Base-by-base conservation (phyloP, 2,329 filamentous ascomycete species). In the Salinomyces thailandicus region DNA sequence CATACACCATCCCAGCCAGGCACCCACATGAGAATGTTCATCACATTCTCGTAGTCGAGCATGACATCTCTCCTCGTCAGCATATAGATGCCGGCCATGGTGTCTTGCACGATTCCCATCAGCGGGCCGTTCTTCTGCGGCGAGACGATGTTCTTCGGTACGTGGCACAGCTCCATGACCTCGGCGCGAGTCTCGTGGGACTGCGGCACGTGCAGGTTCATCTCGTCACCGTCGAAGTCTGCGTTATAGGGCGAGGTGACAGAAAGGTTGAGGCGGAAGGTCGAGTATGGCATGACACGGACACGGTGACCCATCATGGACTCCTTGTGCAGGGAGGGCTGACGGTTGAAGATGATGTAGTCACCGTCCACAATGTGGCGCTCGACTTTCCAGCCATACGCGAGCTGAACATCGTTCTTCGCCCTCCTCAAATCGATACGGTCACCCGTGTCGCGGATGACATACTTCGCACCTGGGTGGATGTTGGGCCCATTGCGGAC, bases 241-340 rank as follows among this genome's bases (percentile, higher is more conserved):
- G 91, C 91, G 67, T 99, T 99, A 71, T 99, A 99, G 0, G 91
- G 91, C 18, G 87, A 93, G 1, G 93, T 98, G 55, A 98, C 91
- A 0, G 91, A 98, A 50, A 98, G 64, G 56, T 99, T 99, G 31
- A 99, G 74, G 46, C 91, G 81, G 71, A 99, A 99, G 1, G 91
- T 99, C 5, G 91, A 98, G 62, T 94, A 98, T 3, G 91, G 91
- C 87, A 98, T 96, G 43, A 99, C 91, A 42, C 81, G 81, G 45
- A 98, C 91, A 52, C 85, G 79, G 64, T 99, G 91, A 62, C 85
- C 91, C 93, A 98, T 98, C 91, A 98, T 99, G 42, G 91, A 98
- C 60, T 98, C 91, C 64, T 99, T 99, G 72, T 99, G 91, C 54
- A 99, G 71, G 22, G 91, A 99, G 1, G 91, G 91, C 59, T 99